Conservation (phyloP, 176 grass and related monocot genomes). For the Phoenix roebelenii region DNA sequence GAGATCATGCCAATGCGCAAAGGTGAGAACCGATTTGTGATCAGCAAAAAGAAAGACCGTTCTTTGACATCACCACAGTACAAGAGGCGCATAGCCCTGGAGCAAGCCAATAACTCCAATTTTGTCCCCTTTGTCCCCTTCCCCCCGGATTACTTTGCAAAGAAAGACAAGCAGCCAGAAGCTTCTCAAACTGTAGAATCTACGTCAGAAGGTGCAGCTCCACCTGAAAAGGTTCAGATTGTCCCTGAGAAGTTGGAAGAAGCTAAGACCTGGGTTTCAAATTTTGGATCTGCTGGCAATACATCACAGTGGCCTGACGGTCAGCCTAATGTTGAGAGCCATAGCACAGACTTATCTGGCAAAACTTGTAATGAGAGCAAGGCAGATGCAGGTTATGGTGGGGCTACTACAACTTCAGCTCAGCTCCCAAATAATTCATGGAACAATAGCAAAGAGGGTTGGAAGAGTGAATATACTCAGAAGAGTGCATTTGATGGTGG, state of each 20-base stretch:
- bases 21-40: conserved; percentile 80
- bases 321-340: conserved; percentile 22
- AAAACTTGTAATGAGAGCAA: conserved; percentile 18
- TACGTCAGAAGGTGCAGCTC: conserved; percentile 19
- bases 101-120: conserved; percentile 57
- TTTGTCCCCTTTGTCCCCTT: conserved; percentile 89
- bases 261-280: neutral
- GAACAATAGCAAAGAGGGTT: conserved; percentile 13
- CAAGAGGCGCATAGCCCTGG: conserved; percentile 57
- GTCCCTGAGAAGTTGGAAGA: neutral
- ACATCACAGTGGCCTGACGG: conserved; percentile 14
- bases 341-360: conserved; percentile 9
- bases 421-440: conserved; percentile 22
- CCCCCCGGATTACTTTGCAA: conserved; percentile 81
- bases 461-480: conserved; percentile 16
- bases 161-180: conserved; percentile 52
- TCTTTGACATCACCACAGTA: conserved; percentile 61
- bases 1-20: conserved; percentile 82
- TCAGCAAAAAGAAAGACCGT: conserved; percentile 86
- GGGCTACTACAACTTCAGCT: conserved; percentile 12
- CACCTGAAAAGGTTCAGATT: conserved; percentile 12
- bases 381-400: conserved; percentile 12
- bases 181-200: conserved; percentile 13
- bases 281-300: conserved; percentile 12
- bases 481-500: conserved; percentile 3